Evolutionary conservation across 2,329 filamentous ascomycete species (phyloP).

Genomic region (Monilinia polystroma): DNA sequence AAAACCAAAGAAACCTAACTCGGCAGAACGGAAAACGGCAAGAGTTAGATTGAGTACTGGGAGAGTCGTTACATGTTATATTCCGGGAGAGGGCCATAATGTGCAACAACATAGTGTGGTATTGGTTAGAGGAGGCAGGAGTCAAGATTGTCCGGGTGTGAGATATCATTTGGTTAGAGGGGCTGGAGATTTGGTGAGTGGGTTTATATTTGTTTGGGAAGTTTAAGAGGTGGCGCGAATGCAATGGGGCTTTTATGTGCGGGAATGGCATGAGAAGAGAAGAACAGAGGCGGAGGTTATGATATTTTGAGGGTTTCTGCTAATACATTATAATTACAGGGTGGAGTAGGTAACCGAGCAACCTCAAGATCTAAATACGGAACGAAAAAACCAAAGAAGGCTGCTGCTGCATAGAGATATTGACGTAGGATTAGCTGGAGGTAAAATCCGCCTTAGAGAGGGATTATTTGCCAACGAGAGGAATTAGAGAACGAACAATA

Average conservation of each 20-base stretch:
- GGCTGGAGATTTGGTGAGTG: slow-evolving; percentile 86
- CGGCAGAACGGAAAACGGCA: slow-evolving; percentile 92
- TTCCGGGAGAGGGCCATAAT: slow-evolving; percentile 96
- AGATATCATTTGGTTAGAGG: slow-evolving; percentile 92
- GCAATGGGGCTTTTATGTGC: neutral
- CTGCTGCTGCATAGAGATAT: slow-evolving; percentile 43
- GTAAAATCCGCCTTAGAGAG: neutral
- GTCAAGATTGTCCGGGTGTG: slow-evolving; percentile 98
- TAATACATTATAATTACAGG: slow-evolving; percentile 53
- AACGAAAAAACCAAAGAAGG: slow-evolving; percentile 96
- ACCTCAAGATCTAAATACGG: slow-evolving; percentile 94
- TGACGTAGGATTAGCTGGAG: slow-evolving; percentile 18
- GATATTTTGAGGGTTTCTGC: slow-evolving; percentile 22
- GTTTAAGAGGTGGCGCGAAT: neutral
- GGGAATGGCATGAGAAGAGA: neutral
- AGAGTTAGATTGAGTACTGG: slow-evolving; percentile 87
- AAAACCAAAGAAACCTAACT: slow-evolving; percentile 98
- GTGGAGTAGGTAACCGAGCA: slow-evolving; percentile 81
- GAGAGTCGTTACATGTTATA: slow-evolving; percentile 86
- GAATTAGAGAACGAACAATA: neutral
- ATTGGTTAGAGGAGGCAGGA: slow-evolving; percentile 85
- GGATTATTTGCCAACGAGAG: neutral
- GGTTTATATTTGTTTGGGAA: neutral
- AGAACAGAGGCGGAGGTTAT: neutral
- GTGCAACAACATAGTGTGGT: slow-evolving; percentile 99